phyloP scores from a whole-genome alignment of 345 rosid genomes.

The Barbarea vulgaris region DNA sequence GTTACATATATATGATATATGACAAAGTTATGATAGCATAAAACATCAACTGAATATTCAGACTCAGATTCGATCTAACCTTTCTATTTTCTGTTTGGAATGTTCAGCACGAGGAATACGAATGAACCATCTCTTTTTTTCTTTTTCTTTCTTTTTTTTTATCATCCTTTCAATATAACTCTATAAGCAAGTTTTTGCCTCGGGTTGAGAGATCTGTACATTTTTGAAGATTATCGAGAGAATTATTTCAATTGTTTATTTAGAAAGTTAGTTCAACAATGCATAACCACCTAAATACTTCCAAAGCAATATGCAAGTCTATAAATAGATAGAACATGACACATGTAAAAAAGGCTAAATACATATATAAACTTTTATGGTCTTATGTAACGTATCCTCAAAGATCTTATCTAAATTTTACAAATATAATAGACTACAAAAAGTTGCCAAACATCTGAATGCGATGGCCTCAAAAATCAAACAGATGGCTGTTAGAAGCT shows the following conservation, averaged over 20 bases:
- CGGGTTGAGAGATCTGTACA: too few species aligned
- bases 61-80: not conserved
- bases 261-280: not conserved
- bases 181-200: too few species aligned
- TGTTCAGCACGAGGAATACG: not conserved
- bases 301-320: not conserved
- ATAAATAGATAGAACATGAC: not conserved
- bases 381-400: not conserved
- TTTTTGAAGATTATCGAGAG: too few species aligned
- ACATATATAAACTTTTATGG: not conserved
- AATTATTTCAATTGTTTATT: too few species aligned
- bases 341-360: constrained; percentile 16
- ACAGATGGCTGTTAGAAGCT: constrained; percentile 24
- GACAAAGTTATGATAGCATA: not conserved
- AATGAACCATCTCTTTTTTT: not conserved
- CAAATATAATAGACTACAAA: not conserved
- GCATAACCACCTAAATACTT: not conserved
- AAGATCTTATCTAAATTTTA: constrained; percentile 2
- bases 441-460: constrained; percentile 26
- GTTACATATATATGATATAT: not conserved
- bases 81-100: not conserved
- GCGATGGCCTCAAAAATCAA: constrained; percentile 19
- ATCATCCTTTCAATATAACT: too few species aligned
- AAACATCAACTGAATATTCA: not conserved
- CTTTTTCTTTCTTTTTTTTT: too few species aligned